Conservation (phyloP, 2,329 filamentous ascomycete species). For the Cercospora brassicicola region DNA sequence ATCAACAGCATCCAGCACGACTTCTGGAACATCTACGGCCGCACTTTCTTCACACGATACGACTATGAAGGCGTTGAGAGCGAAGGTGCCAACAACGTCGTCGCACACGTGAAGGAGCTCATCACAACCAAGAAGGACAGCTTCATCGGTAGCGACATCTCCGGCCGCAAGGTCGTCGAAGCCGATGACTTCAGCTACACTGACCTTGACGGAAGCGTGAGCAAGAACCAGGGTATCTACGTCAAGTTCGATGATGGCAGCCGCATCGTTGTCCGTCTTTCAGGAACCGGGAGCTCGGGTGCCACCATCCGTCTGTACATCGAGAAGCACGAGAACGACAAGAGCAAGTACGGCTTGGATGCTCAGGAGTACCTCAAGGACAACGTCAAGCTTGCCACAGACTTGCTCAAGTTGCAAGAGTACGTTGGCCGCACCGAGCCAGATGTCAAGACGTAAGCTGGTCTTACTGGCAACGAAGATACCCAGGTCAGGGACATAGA, state of each 20-base stretch:
- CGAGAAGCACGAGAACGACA: slow-evolving; percentile 87
- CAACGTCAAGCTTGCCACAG: slow-evolving; percentile 80
- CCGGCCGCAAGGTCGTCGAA: slow-evolving; percentile 79
- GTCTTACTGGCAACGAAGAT: not conserved
- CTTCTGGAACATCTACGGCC: slow-evolving; percentile 95
- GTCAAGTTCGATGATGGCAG: slow-evolving; percentile 92
- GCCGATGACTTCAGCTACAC: slow-evolving; percentile 98
- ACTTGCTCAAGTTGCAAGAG: slow-evolving; percentile 89
- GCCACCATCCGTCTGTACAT: slow-evolving; percentile 97
- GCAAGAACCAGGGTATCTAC: slow-evolving; percentile 93
- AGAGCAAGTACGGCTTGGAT: slow-evolving; percentile 73
- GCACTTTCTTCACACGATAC: slow-evolving; percentile 98
- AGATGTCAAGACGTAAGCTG: slow-evolving; percentile 83
- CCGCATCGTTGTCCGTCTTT: slow-evolving; percentile 91
- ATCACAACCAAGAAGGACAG: slow-evolving; percentile 67
- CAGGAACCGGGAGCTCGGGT: slow-evolving; percentile 90
- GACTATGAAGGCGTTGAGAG: slow-evolving; percentile 96
- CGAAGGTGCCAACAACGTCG: slow-evolving; percentile 86
- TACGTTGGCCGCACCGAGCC: slow-evolving; percentile 89
- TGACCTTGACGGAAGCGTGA: slow-evolving; percentile 94
- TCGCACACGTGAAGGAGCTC: slow-evolving; percentile 74
- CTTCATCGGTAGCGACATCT: slow-evolving; percentile 81
- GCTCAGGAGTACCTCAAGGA: slow-evolving; percentile 93
- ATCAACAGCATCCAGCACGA: slow-evolving; percentile 96
- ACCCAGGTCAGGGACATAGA: not conserved